Evolutionary conservation across 2,329 filamentous ascomycete species (phyloP).

Genomic region (Fusarium lateritium): DNA sequence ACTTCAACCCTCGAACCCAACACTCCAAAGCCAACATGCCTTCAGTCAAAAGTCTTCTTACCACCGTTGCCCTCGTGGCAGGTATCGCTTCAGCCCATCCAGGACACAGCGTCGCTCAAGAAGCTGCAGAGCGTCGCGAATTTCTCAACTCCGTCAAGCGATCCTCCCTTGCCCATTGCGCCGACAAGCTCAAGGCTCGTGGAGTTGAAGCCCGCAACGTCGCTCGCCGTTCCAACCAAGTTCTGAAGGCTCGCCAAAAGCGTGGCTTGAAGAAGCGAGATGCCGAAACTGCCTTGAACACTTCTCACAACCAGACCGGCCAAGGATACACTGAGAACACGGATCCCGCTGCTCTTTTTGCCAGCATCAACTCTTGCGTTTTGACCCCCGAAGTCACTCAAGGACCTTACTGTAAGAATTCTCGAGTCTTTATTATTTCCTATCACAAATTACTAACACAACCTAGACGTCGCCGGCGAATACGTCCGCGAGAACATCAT

Average conservation of each 20-base stretch:
- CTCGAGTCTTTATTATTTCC: fast-evolving
- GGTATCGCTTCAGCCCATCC: conserved; percentile 58
- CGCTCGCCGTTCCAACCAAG: conserved; percentile 59
- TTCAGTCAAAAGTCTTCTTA: conserved; percentile 34
- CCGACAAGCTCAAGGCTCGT: conserved; percentile 61
- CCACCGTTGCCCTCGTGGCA: conserved; percentile 29
- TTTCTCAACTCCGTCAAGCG: conserved; percentile 58
- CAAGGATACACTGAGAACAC: conserved; percentile 52
- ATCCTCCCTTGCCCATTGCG: conserved; percentile 62
- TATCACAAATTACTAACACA: background rate
- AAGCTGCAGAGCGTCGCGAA: conserved; percentile 64
- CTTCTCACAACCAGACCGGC: conserved; percentile 57
- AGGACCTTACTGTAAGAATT: conserved; percentile 60
- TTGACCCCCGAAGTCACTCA: conserved; percentile 66
- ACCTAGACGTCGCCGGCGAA: conserved; percentile 51
- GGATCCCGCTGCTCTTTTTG: conserved; percentile 55
- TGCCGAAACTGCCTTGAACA: conserved; percentile 52
- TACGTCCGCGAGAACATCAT: conserved; percentile 56
- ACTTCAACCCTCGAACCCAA: background rate
- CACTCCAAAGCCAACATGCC: conserved; percentile 7
- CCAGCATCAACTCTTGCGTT: conserved; percentile 60
- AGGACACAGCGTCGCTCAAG: conserved; percentile 63
- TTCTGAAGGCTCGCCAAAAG: conserved; percentile 60
- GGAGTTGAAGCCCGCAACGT: conserved; percentile 62
- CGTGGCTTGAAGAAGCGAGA: conserved; percentile 53